phyloP scores from a whole-genome alignment of 2,329 filamentous ascomycete species.

The Exophiala xenobiotica region DNA sequence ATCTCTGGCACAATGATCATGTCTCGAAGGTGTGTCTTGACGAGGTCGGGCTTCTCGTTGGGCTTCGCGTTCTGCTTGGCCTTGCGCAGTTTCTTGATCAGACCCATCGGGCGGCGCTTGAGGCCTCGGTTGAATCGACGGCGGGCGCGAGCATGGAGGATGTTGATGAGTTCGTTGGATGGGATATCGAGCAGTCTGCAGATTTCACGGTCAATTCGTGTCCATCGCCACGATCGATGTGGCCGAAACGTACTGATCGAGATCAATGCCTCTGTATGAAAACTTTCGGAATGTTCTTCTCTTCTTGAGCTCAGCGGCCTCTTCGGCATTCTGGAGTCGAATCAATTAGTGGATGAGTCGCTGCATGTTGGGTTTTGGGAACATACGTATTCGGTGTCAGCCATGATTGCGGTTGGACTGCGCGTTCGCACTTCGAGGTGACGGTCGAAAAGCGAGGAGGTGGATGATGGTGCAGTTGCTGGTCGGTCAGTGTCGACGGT shows the following conservation, averaged over 20 bases:
- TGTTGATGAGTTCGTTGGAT: slow-evolving; percentile 97
- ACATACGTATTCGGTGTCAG: slow-evolving; percentile 86
- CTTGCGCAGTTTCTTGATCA: slow-evolving; percentile 99
- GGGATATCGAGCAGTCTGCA: slow-evolving; percentile 94
- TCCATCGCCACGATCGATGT: neutral
- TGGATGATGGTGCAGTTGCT: slow-evolving; percentile 35
- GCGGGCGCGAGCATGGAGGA: slow-evolving; percentile 97
- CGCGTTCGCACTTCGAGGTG: slow-evolving; percentile 46
- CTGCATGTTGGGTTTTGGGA: slow-evolving; percentile 14
- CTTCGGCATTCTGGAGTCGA: slow-evolving; percentile 79
- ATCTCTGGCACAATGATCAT: slow-evolving; percentile 99
- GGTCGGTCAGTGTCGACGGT: slow-evolving; percentile 6
- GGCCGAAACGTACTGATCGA: slow-evolving; percentile 94
- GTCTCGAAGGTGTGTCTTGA: slow-evolving; percentile 99
- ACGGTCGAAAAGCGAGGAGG: slow-evolving; percentile 47
- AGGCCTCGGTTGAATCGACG: slow-evolving; percentile 99
- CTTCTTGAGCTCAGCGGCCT: slow-evolving; percentile 99
- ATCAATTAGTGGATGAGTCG: slow-evolving; percentile 25
- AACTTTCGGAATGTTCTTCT: slow-evolving; percentile 99
- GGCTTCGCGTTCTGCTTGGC: slow-evolving; percentile 98
- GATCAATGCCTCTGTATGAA: slow-evolving; percentile 98
- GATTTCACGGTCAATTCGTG: slow-evolving; percentile 1
- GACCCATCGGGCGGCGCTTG: slow-evolving; percentile 99
- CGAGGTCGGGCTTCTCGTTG: slow-evolving; percentile 99
- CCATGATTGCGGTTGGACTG: slow-evolving; percentile 67